Conservation (phyloP, 2,329 filamentous ascomycete genomes). For the Trichoderma afroharzianum region DNA sequence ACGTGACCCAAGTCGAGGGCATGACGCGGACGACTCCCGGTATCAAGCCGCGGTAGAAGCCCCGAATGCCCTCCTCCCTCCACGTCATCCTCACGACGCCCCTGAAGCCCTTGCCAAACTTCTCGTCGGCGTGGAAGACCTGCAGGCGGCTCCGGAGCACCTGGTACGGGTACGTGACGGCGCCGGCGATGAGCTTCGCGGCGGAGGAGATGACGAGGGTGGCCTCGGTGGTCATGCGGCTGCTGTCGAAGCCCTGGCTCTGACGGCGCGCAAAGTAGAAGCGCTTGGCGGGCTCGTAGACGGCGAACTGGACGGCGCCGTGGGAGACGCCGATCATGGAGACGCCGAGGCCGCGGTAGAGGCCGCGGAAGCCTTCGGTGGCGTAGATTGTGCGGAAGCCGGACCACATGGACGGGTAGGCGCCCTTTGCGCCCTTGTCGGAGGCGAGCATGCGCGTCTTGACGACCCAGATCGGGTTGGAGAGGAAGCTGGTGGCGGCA, state of each 20-base stretch:
- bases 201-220: constrained; percentile 76
- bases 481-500: constrained; percentile 72
- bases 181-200: constrained; percentile 86
- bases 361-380: constrained; percentile 71
- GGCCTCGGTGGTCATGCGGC: constrained; percentile 62
- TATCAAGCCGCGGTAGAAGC: constrained; percentile 88
- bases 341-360: constrained; percentile 83
- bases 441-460: constrained; percentile 96
- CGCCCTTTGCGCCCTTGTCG: constrained; percentile 67
- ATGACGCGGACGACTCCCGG: constrained; percentile 88
- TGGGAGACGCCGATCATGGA: constrained; percentile 84
- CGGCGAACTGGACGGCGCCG: constrained; percentile 91
- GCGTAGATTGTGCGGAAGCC: constrained; percentile 65
- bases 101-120: constrained; percentile 65
- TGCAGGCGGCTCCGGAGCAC: constrained; percentile 85
- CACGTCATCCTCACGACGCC: constrained; percentile 75
- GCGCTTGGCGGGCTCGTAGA: constrained; percentile 72
- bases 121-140: constrained; percentile 74
- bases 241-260: constrained; percentile 21
- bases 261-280: constrained; percentile 49
- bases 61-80: constrained; percentile 70
- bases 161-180: constrained; percentile 90
- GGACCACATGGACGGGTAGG: constrained; percentile 73
- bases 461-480: constrained; percentile 96
- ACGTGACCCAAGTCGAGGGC: constrained; percentile 94